Evolutionary conservation across 2,329 filamentous ascomycete species (phyloP), one percentile per base, ranked within the genome.

Genomic region (Diaporthe ampelina): DNA sequence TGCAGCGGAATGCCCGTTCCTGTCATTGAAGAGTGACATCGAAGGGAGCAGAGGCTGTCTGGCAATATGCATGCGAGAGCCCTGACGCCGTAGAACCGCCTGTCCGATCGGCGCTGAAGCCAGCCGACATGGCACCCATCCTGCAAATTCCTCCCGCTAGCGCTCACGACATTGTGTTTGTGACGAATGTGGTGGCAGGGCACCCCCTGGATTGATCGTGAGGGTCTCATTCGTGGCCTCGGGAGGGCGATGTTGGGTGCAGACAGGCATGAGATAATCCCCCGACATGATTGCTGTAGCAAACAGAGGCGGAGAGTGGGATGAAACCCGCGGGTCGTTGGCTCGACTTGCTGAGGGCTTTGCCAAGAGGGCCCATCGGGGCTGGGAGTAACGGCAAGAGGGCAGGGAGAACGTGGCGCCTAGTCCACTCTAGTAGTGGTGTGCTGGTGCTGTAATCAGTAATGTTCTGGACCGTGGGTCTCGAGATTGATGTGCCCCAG

Each of bases 401-500:
- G 56, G 37, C 54, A 40, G 63, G 43, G 68, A 70, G 37, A 61
- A 70, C 43, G 50, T 48, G 45, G 35, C 13, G 40, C 58, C 52
- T 54, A 50, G 73, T 59, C 65, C 48, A 40, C 65, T 40, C 32
- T 15, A 35, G 63, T 19, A 26, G 29, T 67, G 56, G 56, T 61
- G 56, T 63, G 32, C 35, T 52, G 69, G 11, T 54, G 35, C 58
- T 63, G 57, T 37, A 50, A 52, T 52, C 69, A 72, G 69, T 32
- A 59, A 32, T 63, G 73, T 73, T 74, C 73, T 74, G 73, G 73
- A 63, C 70, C 73, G 65, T 56, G 73, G 70, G 63, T 57, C 63
- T 48, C 21, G 26, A 67, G 61, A 68, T 37, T 71, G 70, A 43
- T 61, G 54, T 59, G 61, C 70, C 54, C 52, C 52, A 75, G 61